Evolutionary conservation across 345 rosid genomes (phyloP).

Genomic region (Anastatica hierochuntica): DNA sequence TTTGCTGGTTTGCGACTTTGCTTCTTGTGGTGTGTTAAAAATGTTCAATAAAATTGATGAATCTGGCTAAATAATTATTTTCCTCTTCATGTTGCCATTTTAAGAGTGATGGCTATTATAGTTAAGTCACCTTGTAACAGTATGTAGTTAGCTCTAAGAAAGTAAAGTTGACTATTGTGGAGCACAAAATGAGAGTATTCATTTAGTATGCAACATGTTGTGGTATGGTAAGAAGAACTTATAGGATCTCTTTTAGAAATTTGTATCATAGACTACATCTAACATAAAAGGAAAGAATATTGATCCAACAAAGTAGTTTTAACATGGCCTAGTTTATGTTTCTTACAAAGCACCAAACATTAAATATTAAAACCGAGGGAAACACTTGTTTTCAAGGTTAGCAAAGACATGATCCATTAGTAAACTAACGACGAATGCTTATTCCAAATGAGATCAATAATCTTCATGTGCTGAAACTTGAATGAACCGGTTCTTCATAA

Average conservation of each 20-base stretch:
- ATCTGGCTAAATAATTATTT: not conserved
- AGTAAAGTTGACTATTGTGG: too few relatives aligned
- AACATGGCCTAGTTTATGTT: not conserved
- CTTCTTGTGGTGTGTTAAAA: conserved; percentile 1
- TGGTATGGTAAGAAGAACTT: too few relatives aligned
- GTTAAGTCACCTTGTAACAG: not conserved
- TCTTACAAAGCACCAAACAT: conserved; percentile 1
- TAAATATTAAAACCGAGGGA: not conserved
- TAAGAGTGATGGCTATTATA: not conserved
- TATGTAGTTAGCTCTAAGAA: too few relatives aligned
- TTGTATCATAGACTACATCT: not conserved
- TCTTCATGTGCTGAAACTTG: conserved; percentile 7
- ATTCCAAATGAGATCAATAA: conserved; percentile 2
- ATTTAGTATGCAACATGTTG: too few relatives aligned
- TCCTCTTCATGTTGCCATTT: not conserved
- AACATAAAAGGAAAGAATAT: not conserved
- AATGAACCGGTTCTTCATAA: conserved; percentile 3
- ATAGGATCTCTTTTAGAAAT: too few relatives aligned
- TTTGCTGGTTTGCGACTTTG: conserved; percentile 12
- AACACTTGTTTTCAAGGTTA: not conserved
- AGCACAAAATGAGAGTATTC: too few relatives aligned
- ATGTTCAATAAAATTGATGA: not conserved
- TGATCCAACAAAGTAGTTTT: not conserved
- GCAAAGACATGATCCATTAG: too few relatives aligned
- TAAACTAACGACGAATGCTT: not conserved